Evolutionary conservation across 202 grass and related monocot species (phyloP).

Genomic region (Zoysia matrella): DNA sequence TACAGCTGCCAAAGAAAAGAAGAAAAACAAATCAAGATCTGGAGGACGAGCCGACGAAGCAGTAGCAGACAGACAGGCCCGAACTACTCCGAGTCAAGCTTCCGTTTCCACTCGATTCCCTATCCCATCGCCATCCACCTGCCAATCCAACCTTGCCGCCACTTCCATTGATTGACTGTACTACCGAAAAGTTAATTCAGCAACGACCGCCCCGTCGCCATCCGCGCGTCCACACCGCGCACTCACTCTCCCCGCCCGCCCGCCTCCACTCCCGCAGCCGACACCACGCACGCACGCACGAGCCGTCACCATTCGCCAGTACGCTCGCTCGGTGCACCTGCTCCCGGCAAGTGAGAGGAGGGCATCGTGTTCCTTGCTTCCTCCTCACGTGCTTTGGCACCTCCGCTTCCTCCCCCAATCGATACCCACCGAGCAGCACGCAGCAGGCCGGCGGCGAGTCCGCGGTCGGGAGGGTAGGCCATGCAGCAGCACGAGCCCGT

Average conservation of each 20-base stretch:
- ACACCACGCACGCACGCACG: background rate
- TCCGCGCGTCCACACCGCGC: background rate
- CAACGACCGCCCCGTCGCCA: conserved; percentile 39
- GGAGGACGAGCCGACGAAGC: background rate
- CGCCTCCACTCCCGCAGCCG: background rate
- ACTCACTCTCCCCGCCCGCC: background rate
- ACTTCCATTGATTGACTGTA: background rate
- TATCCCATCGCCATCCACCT: background rate
- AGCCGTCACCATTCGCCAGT: conserved; percentile 21
- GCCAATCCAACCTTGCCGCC: conserved; percentile 45
- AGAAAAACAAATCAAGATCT: conserved; percentile 24
- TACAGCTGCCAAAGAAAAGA: background rate
- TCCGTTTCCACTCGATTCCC: conserved; percentile 23
- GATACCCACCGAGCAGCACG: conserved; percentile 15
- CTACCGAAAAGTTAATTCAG: conserved; percentile 16
- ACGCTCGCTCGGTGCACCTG: conserved; percentile 3
- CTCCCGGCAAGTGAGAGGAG: background rate
- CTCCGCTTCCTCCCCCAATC: conserved; percentile 10
- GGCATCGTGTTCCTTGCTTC: conserved; percentile 33
- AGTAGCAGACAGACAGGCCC: background rate
- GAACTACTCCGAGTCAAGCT: background rate
- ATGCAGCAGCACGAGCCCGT: conserved; percentile 42
- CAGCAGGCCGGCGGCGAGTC: too few relatives aligned
- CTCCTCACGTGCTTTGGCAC: conserved; percentile 29
- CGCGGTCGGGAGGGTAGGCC: background rate